Evolutionary conservation across 352 stramenopile species (phyloP), one percentile per base, ranked within the genome.

Genomic region (Globisporangium barbulae): DNA sequence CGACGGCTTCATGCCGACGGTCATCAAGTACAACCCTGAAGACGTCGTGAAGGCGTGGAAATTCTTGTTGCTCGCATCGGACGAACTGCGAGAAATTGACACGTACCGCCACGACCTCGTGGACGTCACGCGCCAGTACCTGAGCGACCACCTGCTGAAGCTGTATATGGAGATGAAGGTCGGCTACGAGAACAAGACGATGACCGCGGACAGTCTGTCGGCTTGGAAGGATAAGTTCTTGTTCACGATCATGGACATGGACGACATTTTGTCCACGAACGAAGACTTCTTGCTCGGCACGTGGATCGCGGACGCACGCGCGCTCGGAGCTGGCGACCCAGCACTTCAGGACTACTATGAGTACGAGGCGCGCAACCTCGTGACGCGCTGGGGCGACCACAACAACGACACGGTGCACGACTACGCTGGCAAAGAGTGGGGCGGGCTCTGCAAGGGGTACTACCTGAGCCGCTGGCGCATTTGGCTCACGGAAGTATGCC

Each of bases 301-400:
- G 5, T 93, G 84, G 84, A 80, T 91, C 58, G 68, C 67, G 17
- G 78, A 91, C 55, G 84, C 84, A 0, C 78, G 78, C 6, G 71
- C 70, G 0, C 71, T 93, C 8, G 78, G 66, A 9, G 62, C 61
- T 19, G 59, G 58, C 2, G 62, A 83, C 28, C 31, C 45, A 3
- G 56, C 65, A 0, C 65, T 89, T 19, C 67, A 79, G 42, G 64
- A 75, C 19, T 93, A 91, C 65, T 88, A 85, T 63, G 84, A 93
- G 65, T 93, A 90, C 64, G 80, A 93, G 67, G 84, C 84, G n/a
- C 81, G 84, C 25, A 93, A 93, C 63, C 82, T 91, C 67, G 76
- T 93, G 54, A 93, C 84, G 4, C 80, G 84, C 2, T 93, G 84
- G 84, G 84, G 84, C 9, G 84, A 93, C 68, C 70, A 89, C 68